Percentiles rank a stretch among this genome's conserved stretches.
These are phyloP conservation scores for Sarocladium kiliense DNA, from an alignment of 2,329 filamentous ascomycete species.

Conservation along the genomic window DNA sequence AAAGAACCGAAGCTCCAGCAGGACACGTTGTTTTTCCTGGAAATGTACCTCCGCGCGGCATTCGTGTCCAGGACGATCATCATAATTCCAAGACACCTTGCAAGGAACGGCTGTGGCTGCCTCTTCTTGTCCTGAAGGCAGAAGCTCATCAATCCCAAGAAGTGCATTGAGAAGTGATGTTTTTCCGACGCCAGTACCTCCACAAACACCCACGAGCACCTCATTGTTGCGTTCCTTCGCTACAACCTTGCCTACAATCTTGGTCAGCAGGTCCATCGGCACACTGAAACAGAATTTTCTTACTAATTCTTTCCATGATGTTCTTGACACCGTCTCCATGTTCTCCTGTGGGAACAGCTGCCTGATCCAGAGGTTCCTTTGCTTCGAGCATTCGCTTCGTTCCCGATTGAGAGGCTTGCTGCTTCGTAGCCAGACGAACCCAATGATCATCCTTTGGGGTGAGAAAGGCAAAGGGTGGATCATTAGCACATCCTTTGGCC, in stretches of 20 bases:
- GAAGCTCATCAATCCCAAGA: constrained; percentile 16
- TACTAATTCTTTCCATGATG: too few relatives aligned
- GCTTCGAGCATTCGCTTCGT: neutral
- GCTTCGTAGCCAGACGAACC: too few relatives aligned
- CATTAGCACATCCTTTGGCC: too few relatives aligned
- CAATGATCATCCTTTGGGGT: too few relatives aligned
- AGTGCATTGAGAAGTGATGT: constrained; percentile 9
- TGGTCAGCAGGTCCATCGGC: too few relatives aligned
- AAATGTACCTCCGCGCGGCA: constrained; percentile 21
- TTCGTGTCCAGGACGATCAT: constrained; percentile 10
- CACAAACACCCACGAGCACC: neutral
- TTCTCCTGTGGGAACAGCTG: too few relatives aligned
- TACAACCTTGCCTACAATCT: neutral
- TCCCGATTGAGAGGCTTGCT: too few relatives aligned
- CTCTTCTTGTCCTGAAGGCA: constrained; percentile 23
- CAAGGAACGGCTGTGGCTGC: constrained; percentile 23
- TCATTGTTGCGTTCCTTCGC: neutral
- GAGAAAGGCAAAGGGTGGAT: too few relatives aligned
- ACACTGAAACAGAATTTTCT: too few relatives aligned
- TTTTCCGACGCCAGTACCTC: constrained; percentile 7
- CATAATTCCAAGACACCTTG: constrained; percentile 21
- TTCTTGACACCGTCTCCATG: too few relatives aligned
- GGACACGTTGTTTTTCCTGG: constrained; percentile 11
- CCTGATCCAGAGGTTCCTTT: too few relatives aligned
- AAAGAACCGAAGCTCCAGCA: constrained; percentile 13